Evolutionary conservation across 352 stramenopile genomes (phyloP), one percentile per base, ranked within the genome.

Genomic region (Globisporangium acanthophoron): DNA sequence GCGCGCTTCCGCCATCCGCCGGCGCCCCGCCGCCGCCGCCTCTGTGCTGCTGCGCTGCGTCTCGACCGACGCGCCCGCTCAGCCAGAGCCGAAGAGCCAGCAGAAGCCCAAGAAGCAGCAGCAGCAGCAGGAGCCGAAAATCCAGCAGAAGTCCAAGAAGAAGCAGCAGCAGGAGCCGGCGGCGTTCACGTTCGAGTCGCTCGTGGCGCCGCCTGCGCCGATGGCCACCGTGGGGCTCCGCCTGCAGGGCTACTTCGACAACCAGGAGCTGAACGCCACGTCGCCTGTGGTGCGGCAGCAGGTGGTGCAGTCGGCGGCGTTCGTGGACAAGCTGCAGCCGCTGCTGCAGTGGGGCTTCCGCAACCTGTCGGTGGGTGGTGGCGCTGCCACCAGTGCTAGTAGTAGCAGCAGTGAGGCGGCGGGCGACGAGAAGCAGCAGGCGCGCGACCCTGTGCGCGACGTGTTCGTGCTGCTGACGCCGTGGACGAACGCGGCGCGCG

Each of bases 401-500:
- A 20, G 59, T 5, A 40, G 47, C 35, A 24, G 18, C 12, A 24
- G 53, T 3, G 55, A 56, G 15, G 61, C 48, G 18, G 62, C 59
- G 24, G 61, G 24, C 33, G 9, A 9, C 33, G 9, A 37, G 9
- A 11, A 37, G 33, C 33, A 37, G 33, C 20, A 52, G 18, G 40
- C 2, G 29, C 57, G 52, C 27, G 50, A 56, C 15, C 29, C 41
- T 8, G 58, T 64, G 18, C 50, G 62, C 46, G 59, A 65, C 31
- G 58, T 84, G 35, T 77, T 84, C 43, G n/a, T 58, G 16, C 62
- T 62, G 48, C 66, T 88, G 31, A 63, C 69, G 58, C 71, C 72
- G 6, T 79, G 77, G 68, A 69, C 66, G 37, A 88, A 88, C 57
- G 81, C 81, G 65, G 65, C 68, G 33, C 54, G 58, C 43, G 56